Evolutionary conservation across 2,329 filamentous ascomycete species (phyloP).

Genomic region (Fusarium fujikuroi): DNA sequence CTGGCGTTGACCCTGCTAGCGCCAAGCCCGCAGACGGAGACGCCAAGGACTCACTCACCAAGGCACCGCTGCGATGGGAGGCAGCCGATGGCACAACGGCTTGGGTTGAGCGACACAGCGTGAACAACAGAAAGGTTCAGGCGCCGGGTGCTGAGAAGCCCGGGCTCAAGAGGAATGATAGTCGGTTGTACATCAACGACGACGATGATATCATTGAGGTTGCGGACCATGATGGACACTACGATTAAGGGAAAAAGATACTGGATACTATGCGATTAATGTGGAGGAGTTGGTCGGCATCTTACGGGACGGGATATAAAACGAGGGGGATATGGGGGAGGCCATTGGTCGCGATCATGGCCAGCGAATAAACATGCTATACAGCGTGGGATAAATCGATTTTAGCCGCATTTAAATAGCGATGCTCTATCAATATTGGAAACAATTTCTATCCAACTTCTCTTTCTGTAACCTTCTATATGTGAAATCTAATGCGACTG

Average conservation of each 20-base stretch:
- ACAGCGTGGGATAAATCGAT: conserved; percentile 8
- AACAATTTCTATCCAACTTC: conserved; percentile 16
- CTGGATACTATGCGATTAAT: conserved; percentile 13
- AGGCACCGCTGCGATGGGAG: conserved; percentile 50
- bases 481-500: neutral
- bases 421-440: conserved; percentile 16
- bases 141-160: conserved; percentile 12
- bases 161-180: conserved; percentile 39
- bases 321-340: neutral
- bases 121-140: conserved; percentile 37
- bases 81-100: conserved; percentile 49
- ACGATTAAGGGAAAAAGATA: conserved; percentile 28
- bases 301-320: neutral
- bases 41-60: conserved; percentile 22
- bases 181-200: conserved; percentile 42
- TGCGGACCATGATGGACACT: conserved; percentile 39
- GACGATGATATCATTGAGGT: conserved; percentile 45
- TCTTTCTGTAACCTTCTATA: neutral
- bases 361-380: conserved; percentile 1
- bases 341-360: neutral
- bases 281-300: conserved; percentile 3
- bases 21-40: conserved; percentile 31
- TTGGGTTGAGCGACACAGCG: conserved; percentile 52
- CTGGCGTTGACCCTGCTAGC: conserved; percentile 37
- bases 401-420: conserved; percentile 11